phyloP scores from a whole-genome alignment of 2,329 filamentous ascomycete genomes.

The Hymenoscyphus scutula region DNA sequence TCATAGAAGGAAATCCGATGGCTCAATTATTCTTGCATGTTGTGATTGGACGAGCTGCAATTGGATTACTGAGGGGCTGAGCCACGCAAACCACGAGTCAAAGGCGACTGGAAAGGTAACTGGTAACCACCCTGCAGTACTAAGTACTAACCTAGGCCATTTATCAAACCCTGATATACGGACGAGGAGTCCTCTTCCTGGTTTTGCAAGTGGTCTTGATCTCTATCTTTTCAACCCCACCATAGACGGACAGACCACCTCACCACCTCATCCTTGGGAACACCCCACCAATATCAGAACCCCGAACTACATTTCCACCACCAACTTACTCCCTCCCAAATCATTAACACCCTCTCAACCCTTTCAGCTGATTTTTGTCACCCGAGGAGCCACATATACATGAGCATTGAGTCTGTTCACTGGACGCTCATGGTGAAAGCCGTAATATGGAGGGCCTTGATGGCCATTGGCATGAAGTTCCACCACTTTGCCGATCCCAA shows the following conservation, averaged over 20 bases:
- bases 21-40: neutral
- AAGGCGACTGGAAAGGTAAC: neutral
- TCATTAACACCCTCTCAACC: neutral
- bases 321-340: neutral
- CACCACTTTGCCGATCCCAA: conserved; percentile 35
- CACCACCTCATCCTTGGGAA: no score
- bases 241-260: no score
- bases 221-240: no score
- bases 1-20: neutral
- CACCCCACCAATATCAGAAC: neutral
- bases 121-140: no score
- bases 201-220: no score
- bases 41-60: conserved; percentile 1
- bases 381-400: conserved; percentile 8
- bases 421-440: conserved; percentile 35
- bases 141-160: neutral
- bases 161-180: neutral
- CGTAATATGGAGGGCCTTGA: conserved; percentile 35
- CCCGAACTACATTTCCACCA: neutral
- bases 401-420: conserved; percentile 22
- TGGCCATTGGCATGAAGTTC: conserved; percentile 38
- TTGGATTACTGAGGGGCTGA: conserved; percentile 11
- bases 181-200: neutral
- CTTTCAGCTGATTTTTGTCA: neutral
- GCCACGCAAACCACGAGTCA: conserved; percentile 9